phyloP scores from a whole-genome alignment of 2,329 filamentous ascomycete genomes.

The Claviceps lovelessii region DNA sequence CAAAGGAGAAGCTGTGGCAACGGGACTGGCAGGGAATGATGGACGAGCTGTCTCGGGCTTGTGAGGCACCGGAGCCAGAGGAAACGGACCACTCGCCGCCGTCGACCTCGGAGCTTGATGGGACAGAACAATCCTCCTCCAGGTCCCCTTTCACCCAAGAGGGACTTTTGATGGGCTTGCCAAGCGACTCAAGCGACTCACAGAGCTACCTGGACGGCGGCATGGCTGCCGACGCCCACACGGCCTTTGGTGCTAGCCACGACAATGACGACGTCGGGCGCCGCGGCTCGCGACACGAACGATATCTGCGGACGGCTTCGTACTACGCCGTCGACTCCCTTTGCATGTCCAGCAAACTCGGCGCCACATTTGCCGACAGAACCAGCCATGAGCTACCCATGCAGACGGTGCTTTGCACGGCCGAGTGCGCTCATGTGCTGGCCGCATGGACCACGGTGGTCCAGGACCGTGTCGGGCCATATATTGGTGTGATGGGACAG shows the following conservation, averaged over 20 bases:
- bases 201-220: no score
- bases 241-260: neutral
- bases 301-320: conserved; percentile 81
- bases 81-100: conserved; percentile 44
- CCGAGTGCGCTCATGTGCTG: conserved; percentile 86
- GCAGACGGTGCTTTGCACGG: conserved; percentile 81
- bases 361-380: conserved; percentile 72
- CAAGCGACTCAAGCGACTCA: no score
- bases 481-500: conserved; percentile 72
- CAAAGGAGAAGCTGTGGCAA: conserved; percentile 89
- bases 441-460: conserved; percentile 89
- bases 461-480: conserved; percentile 84
- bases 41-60: conserved; percentile 66
- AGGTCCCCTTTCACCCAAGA: neutral
- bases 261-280: conserved; percentile 18
- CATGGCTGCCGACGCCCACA: no score
- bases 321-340: conserved; percentile 90
- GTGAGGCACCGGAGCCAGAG: conserved; percentile 50
- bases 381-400: conserved; percentile 74
- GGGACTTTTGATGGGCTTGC: no score
- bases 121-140: conserved; percentile 29
- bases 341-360: conserved; percentile 72
- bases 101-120: conserved; percentile 23
- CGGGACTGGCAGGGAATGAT: conserved; percentile 87
- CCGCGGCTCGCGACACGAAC: conserved; percentile 59